Conservation (phyloP, 2,329 filamentous ascomycete genomes). For the Fonsecaea erecta region DNA sequence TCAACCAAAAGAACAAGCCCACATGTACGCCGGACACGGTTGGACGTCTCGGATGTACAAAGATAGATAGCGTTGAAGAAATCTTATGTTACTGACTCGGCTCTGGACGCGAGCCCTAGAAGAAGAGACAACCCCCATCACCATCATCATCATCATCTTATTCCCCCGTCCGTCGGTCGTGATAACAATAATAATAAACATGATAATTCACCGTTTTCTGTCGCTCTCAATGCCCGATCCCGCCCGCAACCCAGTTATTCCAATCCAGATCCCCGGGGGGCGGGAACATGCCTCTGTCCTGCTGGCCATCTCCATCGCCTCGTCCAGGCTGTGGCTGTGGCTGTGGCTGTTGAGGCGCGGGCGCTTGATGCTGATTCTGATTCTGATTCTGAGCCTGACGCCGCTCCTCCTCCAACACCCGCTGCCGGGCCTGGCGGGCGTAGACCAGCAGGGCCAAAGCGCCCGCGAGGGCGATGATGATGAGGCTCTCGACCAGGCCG, state of each 20-base stretch:
- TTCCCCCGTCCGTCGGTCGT: too few species aligned
- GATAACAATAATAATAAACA: too few species aligned
- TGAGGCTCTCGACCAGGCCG: constrained; percentile 78
- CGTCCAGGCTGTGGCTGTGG: constrained; percentile 45
- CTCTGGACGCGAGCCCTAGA: not conserved
- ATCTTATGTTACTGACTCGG: too few species aligned
- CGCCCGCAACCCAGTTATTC: constrained; percentile 69
- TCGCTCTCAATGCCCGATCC: constrained; percentile 62
- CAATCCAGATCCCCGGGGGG: constrained; percentile 69
- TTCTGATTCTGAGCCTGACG: constrained; percentile 11
- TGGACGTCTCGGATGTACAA: too few species aligned
- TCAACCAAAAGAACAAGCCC: not conserved
- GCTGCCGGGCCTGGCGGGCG: constrained; percentile 74
- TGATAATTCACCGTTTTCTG: too few species aligned
- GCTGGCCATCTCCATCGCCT: constrained; percentile 38
- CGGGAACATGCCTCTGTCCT: constrained; percentile 61
- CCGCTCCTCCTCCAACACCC: constrained; percentile 52
- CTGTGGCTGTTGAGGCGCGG: constrained; percentile 43
- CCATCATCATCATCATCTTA: not conserved
- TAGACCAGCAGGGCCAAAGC: constrained; percentile 79
- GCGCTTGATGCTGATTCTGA: constrained; percentile 20
- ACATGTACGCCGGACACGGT: too few species aligned
- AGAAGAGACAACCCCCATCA: too few species aligned
- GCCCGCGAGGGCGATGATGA: constrained; percentile 78
- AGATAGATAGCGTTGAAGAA: too few species aligned